A percentile compares a stretch with the other conserved stretches of the same genome.
Conservation (phyloP, 2,329 filamentous ascomycete species). For the Ophiocordyceps sinensis region DNA sequence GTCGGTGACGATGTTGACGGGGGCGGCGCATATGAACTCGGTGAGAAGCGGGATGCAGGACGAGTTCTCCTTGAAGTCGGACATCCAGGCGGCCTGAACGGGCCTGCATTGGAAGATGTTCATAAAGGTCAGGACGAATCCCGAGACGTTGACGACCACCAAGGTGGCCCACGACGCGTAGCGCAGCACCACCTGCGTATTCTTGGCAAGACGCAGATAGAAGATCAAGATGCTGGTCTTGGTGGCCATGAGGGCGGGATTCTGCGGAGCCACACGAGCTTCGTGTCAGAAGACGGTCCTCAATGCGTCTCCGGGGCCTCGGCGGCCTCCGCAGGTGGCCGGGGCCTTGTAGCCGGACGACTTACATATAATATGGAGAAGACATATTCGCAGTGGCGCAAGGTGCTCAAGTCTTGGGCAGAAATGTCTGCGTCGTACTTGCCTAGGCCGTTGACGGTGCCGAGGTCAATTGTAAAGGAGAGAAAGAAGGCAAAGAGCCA, state of each 20-base stretch:
- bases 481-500: constrained; percentile 61
- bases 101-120: constrained; percentile 81
- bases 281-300: not conserved
- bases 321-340: not conserved
- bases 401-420: constrained; percentile 26
- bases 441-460: constrained; percentile 51
- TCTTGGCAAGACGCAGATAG: constrained; percentile 70
- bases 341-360: not conserved
- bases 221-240: constrained; percentile 91
- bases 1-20: constrained; percentile 85
- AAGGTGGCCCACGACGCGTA: constrained; percentile 73
- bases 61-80: constrained; percentile 15
- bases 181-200: constrained; percentile 60
- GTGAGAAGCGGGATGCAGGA: constrained; percentile 43
- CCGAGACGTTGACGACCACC: constrained; percentile 63
- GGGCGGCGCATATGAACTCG: constrained; percentile 60
- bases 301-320: not conserved
- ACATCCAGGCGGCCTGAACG: constrained; percentile 51
- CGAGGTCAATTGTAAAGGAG: constrained; percentile 51
- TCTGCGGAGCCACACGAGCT: constrained; percentile 30
- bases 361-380: constrained; percentile 49
- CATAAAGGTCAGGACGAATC: constrained; percentile 65
- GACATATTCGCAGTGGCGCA: constrained; percentile 48
- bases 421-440: constrained; percentile 48
- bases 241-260: constrained; percentile 77